A percentile compares a stretch with the other conserved stretches of the same genome.
Conservation (phyloP, 2,329 filamentous ascomycete species). For the Cercospora sp. region DNA sequence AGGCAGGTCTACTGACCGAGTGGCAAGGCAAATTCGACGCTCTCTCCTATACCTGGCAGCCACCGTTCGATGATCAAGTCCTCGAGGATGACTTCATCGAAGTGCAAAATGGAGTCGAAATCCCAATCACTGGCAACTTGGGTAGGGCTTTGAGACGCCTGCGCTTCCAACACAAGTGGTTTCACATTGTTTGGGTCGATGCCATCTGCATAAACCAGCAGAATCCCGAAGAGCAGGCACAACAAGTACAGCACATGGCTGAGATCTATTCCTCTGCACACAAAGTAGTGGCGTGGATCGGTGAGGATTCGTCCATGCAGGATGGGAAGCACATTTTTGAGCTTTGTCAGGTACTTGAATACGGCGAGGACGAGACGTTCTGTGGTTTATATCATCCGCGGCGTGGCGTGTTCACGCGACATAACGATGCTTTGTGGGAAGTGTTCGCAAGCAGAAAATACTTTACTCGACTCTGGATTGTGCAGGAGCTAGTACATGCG, state of each 20-base stretch:
- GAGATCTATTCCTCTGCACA: background rate
- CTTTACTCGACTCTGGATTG: background rate
- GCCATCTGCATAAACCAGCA: background rate
- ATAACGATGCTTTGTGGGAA: background rate
- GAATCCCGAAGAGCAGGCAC: background rate
- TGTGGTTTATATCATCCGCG: background rate
- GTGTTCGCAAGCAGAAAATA: background rate
- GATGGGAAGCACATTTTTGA: background rate
- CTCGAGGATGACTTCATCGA: background rate
- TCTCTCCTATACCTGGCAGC: background rate
- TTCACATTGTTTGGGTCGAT: background rate
- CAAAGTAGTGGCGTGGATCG: background rate
- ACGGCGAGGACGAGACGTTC: too few species aligned
- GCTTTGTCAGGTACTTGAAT: background rate
- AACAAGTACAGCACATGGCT: background rate
- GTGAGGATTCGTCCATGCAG: background rate
- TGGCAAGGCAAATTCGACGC: background rate
- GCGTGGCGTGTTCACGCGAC: background rate
- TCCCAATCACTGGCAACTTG: background rate
- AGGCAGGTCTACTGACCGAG: background rate
- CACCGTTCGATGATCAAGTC: background rate
- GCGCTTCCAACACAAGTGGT: background rate
- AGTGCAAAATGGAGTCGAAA: background rate
- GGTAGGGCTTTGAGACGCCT: background rate
- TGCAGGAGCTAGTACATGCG: background rate